phyloP scores from a whole-genome alignment of 75 land plant genomes.

The Picea sitchensis region DNA sequence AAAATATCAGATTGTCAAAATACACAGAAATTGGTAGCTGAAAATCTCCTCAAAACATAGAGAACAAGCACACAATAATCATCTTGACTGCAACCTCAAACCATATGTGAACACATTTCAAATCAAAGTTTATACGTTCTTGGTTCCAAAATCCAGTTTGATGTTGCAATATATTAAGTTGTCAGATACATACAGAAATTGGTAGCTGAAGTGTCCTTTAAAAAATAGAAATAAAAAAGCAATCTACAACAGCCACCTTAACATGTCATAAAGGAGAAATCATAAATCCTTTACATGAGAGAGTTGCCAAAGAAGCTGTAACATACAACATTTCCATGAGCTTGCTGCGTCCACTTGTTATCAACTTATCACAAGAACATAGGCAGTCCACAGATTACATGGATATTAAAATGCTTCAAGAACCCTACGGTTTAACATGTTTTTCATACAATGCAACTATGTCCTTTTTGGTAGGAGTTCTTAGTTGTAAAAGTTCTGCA shows the following conservation, averaged over 20 bases:
- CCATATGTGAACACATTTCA: too few species aligned
- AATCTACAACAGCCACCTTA: background rate
- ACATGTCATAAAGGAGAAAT: background rate
- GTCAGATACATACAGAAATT: too few species aligned
- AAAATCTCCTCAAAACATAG: too few species aligned
- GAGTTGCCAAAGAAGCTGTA: background rate
- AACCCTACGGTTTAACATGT: conserved; percentile 17
- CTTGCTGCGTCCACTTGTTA: background rate
- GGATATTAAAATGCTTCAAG: background rate
- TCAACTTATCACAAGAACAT: background rate
- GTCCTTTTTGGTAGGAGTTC: conserved; percentile 75
- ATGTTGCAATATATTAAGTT: too few species aligned
- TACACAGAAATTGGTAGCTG: too few species aligned
- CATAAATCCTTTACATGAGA: background rate
- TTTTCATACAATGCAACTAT: conserved; percentile 70
- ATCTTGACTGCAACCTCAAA: too few species aligned
- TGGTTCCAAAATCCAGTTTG: too few species aligned
- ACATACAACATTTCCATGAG: background rate
- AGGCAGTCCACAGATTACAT: background rate
- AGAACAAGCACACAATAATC: too few species aligned
- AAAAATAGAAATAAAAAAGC: background rate
- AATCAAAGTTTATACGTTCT: too few species aligned
- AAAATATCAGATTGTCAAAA: too few species aligned
- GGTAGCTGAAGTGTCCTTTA: too few species aligned
- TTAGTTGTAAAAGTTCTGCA: conserved; percentile 60